Percentiles rank a stretch among this genome's conserved stretches.
Conservation (phyloP, 2,329 filamentous ascomycete genomes). For the Epichloe scottii region DNA sequence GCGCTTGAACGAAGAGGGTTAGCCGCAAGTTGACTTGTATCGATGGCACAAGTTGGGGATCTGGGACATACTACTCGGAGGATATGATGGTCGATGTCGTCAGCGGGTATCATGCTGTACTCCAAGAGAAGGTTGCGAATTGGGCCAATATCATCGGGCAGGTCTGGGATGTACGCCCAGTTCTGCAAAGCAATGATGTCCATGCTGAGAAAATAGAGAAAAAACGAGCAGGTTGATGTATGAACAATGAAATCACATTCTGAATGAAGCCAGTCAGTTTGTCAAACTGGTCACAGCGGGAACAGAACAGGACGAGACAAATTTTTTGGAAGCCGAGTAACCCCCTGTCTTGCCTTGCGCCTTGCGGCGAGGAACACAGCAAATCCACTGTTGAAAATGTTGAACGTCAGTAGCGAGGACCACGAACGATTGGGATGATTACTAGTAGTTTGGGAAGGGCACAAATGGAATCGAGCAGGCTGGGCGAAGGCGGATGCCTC, state of each 20-base stretch:
- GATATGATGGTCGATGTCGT: conserved; percentile 24
- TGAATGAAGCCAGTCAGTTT: not conserved
- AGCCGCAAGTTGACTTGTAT: not conserved
- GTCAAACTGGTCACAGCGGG: not conserved
- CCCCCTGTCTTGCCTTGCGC: not conserved
- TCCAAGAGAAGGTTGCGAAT: conserved; percentile 23
- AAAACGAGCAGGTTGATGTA: not conserved
- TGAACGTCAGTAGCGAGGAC: not conserved
- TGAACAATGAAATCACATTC: not conserved
- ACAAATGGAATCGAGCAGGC: not conserved
- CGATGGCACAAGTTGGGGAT: not conserved
- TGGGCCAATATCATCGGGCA: conserved; percentile 24
- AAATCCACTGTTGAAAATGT: not conserved
- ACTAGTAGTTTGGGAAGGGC: not conserved
- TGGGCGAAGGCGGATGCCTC: not conserved
- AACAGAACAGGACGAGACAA: not conserved
- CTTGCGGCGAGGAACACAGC: not conserved
- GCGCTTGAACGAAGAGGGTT: conserved; percentile 20
- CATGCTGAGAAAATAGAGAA: conserved; percentile 12
- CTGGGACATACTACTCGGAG: conserved; percentile 16
- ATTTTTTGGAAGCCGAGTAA: not conserved
- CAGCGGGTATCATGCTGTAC: conserved; percentile 25
- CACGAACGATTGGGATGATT: not conserved
- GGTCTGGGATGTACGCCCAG: conserved; percentile 25
- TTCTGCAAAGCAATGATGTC: conserved; percentile 22